Evolutionary conservation across 192 early-diverging fungal genomes (phyloP), one percentile per base, ranked within the genome.

Genomic region (Dissophora ornata): DNA sequence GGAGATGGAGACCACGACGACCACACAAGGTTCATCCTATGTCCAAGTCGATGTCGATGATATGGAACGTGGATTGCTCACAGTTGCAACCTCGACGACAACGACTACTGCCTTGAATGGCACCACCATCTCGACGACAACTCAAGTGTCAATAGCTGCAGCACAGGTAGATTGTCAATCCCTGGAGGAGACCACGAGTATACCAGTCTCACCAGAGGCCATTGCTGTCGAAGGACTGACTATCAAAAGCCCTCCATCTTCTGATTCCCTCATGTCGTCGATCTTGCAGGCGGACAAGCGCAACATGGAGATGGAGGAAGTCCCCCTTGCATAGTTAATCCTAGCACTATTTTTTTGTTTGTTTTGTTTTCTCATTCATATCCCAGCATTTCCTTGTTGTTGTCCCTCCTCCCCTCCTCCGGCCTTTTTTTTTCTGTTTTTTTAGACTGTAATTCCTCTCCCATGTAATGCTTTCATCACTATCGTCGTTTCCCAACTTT

Each of bases 271-370:
- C 26, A 44, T n/a, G 12, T 9, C 34, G 15, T 50, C 41, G 8
- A 28, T 44, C 8, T n/a, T 42, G 36, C 58, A 58, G 12, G 25
- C 62, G 9, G 48, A 24, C 41, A 53, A 71, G 41, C 54, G 49
- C 25, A 58, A 48, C 34, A 45, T 68, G 48, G 79, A 78, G 9
- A 63, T 82, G 62, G 80, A 81, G 8, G 75, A 79, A 12, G 34
- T 82, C 2, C 74, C 63, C 41, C 63, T 71, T 18, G 48, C 63
- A 63, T 69, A 45, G 44, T 30, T 4, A 2, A 25, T 34, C 12
- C 29, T 57, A 55, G 19, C 19, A n/a, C n/a, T n/a, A n/a, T 28
- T 38, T 19, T 59, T 50, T 55, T 21, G 3, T 51, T 41, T 42
- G 21, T 12, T 30, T 45, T 42, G 24, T 41, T 4, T 62, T 42